Evolutionary conservation across 306 rosid species (phyloP).

Genomic region (Pyrus bretschneideri): DNA sequence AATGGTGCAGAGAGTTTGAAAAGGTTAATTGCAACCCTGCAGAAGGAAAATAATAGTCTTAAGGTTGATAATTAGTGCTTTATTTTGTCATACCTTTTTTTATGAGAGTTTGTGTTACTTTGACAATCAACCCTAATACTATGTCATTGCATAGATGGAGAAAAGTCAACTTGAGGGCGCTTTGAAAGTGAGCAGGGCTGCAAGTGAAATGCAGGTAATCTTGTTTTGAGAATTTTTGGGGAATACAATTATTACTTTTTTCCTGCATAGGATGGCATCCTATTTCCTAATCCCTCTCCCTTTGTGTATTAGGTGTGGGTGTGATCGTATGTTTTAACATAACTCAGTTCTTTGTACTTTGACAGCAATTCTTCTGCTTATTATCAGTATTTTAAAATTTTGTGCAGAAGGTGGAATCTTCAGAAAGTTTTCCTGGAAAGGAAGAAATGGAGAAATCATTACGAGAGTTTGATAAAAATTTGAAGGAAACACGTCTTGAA

Average conservation of each 20-base stretch:
- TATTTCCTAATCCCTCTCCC: background rate
- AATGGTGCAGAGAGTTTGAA: constrained; percentile 42
- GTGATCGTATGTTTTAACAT: background rate
- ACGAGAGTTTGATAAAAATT: constrained; percentile 53
- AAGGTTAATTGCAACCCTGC: constrained; percentile 48
- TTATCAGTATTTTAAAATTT: background rate
- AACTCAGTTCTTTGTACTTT: background rate
- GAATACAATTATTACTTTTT: background rate
- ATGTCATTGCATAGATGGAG: constrained; percentile 46
- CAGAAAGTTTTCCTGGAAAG: constrained; percentile 55
- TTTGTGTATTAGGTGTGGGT: background rate
- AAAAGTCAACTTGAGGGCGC: constrained; percentile 66
- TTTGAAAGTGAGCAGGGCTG: constrained; percentile 37
- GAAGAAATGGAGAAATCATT: constrained; percentile 74
- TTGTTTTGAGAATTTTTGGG: background rate
- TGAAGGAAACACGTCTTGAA: constrained; percentile 58
- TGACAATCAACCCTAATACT: constrained; percentile 16
- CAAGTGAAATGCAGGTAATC: constrained; percentile 46
- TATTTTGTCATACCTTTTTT: background rate
- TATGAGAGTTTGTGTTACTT: constrained; percentile 4
- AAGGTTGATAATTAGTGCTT: constrained; percentile 48
- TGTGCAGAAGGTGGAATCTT: constrained; percentile 42
- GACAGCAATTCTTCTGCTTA: background rate
- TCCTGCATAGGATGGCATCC: background rate
- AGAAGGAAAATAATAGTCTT: constrained; percentile 68